phyloP scores from a whole-genome alignment of 31 red algal genomes.

The Asparagopsis taxiformis region DNA sequence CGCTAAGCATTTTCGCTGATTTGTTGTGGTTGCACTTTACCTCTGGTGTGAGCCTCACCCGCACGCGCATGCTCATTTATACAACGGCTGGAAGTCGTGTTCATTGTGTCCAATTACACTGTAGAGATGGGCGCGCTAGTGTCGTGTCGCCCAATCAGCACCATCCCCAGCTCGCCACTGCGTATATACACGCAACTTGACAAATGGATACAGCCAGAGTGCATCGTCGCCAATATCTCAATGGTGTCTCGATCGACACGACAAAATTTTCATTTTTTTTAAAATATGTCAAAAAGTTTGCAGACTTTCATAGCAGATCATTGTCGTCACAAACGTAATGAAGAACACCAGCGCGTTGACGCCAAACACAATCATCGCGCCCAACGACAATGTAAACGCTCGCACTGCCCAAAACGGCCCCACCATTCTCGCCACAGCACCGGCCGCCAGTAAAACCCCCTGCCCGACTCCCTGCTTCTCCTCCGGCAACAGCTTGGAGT shows the following conservation, averaged over 20 bases:
- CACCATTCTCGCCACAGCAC: constrained; percentile 43
- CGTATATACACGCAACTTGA: too few species aligned
- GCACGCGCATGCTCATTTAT: neutral
- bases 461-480: constrained; percentile 29
- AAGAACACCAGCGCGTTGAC: constrained; percentile 31
- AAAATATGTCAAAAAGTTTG: neutral
- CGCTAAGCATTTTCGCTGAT: constrained; percentile 35
- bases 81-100: too few species aligned
- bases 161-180: too few species aligned
- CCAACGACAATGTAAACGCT: constrained; percentile 6
- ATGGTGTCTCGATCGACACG: too few species aligned
- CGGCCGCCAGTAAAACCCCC: constrained; percentile 63
- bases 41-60: neutral
- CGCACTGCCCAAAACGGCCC: constrained; percentile 65
- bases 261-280: too few species aligned
- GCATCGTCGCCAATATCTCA: too few species aligned
- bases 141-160: too few species aligned
- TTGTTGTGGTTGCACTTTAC: neutral
- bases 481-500: constrained; percentile 36
- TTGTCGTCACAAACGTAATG: neutral
- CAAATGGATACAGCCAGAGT: too few species aligned
- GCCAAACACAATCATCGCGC: constrained; percentile 27
- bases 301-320: constrained; percentile 4
- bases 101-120: too few species aligned
- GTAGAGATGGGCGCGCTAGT: too few species aligned